Evolutionary conservation across 2,329 filamentous ascomycete species (phyloP), one percentile per base, ranked within the genome.

Genomic region (Sporothrix humicola): DNA sequence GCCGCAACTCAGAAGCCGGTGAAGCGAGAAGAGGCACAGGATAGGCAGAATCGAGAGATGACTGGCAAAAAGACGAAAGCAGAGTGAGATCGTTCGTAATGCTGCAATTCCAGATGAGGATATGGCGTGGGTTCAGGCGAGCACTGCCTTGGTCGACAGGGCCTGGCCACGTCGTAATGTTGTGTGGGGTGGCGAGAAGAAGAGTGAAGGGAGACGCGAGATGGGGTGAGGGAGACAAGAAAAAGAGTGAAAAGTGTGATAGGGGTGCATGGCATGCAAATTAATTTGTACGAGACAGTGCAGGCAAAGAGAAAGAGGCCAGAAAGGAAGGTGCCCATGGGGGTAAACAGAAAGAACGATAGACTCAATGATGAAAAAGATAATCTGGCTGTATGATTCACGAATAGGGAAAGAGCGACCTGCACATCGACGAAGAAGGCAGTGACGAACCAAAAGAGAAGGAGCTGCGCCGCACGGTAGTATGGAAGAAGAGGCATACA

Each of bases 281-380:
- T 63, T 63, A 44, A 63, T 63, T 44, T 63, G 59, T n/a, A 15
- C 15, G 44, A 46, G 42, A 65, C 61, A 48, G n/a, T n/a, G 31
- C 3, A 42, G 58, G 23, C 23, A 12, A 58, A 58, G 26, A 5
- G 23, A 58, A n/a, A 17, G 48, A 52, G 13, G 48, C 13, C n/a
- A n/a, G 48, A 52, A 17, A 7, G 48, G 48, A 52, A 52, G 48
- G 48, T 17, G 54, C 20, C 23, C 23, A 10, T 23, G 23, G 54
- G n/a, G 54, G 54, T 58, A 58, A 12, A 20, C 23, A 20, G 23
- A 20, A 58, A 26, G 3, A 20, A 1, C 10, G 54, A 12, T 23
- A 6, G 31, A 7, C 31, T 6, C 31, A 37, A 37, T 37, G 31
- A 37, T 37, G 31, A 37, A 37, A 37, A 37, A 37, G 7, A 37